Conservation (phyloP, 148 eudicot species). For the Chenopodium suecicum region DNA sequence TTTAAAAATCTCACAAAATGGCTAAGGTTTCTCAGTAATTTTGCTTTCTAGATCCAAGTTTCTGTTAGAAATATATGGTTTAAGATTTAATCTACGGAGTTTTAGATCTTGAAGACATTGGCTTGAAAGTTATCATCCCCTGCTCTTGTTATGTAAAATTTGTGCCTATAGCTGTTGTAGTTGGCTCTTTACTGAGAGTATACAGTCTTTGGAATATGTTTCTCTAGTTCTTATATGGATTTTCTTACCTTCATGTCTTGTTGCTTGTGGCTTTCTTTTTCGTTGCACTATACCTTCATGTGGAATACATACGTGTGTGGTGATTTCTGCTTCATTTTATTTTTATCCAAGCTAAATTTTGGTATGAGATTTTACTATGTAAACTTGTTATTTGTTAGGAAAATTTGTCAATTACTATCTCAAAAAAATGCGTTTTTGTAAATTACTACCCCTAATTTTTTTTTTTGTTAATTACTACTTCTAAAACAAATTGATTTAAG, state of each 20-base stretch:
- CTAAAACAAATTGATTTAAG: no score
- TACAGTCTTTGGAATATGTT: background rate
- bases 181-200: background rate
- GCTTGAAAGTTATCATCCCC: background rate
- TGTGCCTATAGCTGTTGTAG: conserved; percentile 3
- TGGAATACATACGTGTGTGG: no score
- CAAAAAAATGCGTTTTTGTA: no score
- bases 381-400: no score
- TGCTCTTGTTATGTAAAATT: background rate
- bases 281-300: no score
- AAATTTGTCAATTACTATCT: no score
- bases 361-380: no score
- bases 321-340: no score
- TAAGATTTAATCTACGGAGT: background rate
- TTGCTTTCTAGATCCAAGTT: conserved; percentile 9
- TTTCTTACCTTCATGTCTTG: background rate
- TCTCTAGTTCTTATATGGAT: background rate
- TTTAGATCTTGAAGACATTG: conserved; percentile 4
- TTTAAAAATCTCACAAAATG: conserved; percentile 45
- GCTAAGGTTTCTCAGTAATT: conserved; percentile 43
- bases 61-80: conserved; percentile 20
- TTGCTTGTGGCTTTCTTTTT: no score
- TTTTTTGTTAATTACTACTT: no score
- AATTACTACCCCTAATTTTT: no score
- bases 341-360: no score